A percentile compares a stretch with the other conserved stretches of the same genome.
These are phyloP conservation scores for Colletotrichum graminicola DNA, from an alignment of 2,329 filamentous ascomycete species.

Conservation along the genomic window DNA sequence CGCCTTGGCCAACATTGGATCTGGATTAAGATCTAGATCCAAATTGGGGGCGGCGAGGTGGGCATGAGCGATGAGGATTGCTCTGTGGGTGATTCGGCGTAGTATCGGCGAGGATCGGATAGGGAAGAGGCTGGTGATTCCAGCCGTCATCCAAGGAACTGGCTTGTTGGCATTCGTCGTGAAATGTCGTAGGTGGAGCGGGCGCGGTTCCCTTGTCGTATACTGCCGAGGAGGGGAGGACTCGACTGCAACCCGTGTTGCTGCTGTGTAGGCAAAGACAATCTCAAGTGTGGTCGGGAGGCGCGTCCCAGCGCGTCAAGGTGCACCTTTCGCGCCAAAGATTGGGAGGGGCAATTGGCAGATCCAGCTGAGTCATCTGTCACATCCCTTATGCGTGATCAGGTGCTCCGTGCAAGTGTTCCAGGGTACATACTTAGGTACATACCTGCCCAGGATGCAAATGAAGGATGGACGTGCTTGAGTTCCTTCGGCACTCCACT, in stretches of 20 bases:
- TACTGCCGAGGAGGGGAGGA: constrained; percentile 4
- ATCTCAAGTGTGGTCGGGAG: constrained; percentile 5
- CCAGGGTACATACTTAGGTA: not conserved
- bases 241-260: constrained; percentile 11
- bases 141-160: constrained; percentile 53
- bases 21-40: constrained; percentile 28
- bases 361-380: constrained; percentile 20
- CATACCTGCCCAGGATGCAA: not conserved
- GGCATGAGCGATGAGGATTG: constrained; percentile 46
- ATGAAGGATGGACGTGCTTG: not conserved
- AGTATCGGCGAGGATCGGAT: constrained; percentile 54
- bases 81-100: constrained; percentile 46
- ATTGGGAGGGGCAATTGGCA: constrained; percentile 8
- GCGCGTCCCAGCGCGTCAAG: constrained; percentile 28
- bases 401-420: not conserved
- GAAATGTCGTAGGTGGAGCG: constrained; percentile 3
- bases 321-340: constrained; percentile 22
- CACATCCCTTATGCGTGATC: not conserved
- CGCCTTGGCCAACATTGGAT: constrained; percentile 54
- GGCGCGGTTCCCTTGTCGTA: constrained; percentile 22
- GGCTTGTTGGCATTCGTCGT: constrained; percentile 21
- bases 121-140: constrained; percentile 47
- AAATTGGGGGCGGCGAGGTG: constrained; percentile 41
- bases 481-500: not conserved
- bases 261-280: not conserved